These are phyloP conservation scores for Syzygium jambos DNA, from an alignment of 345 rosid species.

Conservation along the genomic window DNA sequence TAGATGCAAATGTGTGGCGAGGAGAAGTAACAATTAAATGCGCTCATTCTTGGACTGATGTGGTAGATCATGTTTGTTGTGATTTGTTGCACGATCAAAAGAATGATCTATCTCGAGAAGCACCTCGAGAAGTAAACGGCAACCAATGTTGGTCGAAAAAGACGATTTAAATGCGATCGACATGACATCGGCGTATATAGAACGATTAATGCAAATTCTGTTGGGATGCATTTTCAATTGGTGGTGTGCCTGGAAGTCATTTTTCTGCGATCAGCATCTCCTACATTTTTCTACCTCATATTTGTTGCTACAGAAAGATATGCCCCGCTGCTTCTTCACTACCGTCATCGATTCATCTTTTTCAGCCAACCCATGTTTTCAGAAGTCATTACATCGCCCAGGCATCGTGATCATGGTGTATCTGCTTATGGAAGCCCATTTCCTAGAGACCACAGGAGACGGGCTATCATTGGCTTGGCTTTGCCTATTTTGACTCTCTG, in stretches of 20 bases:
- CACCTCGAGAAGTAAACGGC: not conserved
- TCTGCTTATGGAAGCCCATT: not conserved
- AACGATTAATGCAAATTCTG: not conserved
- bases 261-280: not conserved
- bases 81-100: not conserved
- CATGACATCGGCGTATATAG: not conserved
- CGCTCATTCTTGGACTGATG: not conserved
- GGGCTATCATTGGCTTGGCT: not conserved
- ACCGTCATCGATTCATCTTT: not conserved
- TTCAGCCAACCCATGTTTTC: not conserved
- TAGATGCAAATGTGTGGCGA: not conserved
- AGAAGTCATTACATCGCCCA: not conserved
- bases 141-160: not conserved
- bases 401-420: not conserved
- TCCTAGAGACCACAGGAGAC: not conserved
- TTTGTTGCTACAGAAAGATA: not conserved
- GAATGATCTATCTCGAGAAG: not conserved
- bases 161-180: not conserved
- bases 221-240: not conserved
- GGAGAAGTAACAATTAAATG: not conserved
- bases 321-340: not conserved
- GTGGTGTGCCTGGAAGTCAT: not conserved
- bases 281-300: not conserved
- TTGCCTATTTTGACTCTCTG: not conserved
- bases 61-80: not conserved